These are phyloP conservation scores for Lycium ferocissimum DNA, from an alignment of 257 asterid genomes.

Conservation along the genomic window DNA sequence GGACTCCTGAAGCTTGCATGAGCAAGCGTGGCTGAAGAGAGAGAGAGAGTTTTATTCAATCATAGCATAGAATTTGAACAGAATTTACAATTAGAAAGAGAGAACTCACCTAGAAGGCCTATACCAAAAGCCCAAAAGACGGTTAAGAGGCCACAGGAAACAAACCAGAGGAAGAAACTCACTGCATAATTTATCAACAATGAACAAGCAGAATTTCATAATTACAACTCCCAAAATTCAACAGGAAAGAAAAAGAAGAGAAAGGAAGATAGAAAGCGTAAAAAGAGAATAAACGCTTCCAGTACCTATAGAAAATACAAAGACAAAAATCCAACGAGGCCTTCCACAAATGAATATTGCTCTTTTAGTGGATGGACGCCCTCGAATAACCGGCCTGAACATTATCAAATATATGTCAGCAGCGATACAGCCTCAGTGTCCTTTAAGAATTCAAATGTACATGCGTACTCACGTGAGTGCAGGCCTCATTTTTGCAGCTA, in stretches of 20 bases:
- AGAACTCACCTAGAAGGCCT: conserved; percentile 77
- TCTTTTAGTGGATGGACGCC: conserved; percentile 91
- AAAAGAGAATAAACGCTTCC: not conserved
- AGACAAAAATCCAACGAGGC: conserved; percentile 91
- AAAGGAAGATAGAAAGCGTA: not conserved
- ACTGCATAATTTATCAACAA: conserved; percentile 50
- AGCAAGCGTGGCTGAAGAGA: conserved; percentile 64
- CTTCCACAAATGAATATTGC: conserved; percentile 82
- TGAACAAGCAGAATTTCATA: not conserved
- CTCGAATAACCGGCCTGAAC: conserved; percentile 91
- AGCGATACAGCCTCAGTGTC: conserved; percentile 19
- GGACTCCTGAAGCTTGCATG: conserved; percentile 97
- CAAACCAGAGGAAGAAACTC: conserved; percentile 81
- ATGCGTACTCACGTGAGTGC: conserved; percentile 72
- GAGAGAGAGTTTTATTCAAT: not conserved
- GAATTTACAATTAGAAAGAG: not conserved
- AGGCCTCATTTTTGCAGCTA: conserved; percentile 99
- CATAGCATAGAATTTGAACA: not conserved
- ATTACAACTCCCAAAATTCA: not conserved
- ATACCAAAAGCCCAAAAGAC: conserved; percentile 66
- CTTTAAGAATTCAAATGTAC: not conserved
- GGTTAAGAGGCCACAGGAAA: conserved; percentile 73
- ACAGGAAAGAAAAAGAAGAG: not conserved
- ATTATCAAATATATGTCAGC: conserved; percentile 38
- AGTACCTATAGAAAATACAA: conserved; percentile 63